phyloP scores from a whole-genome alignment of 2,329 filamentous ascomycete genomes.

The Penicillium sp. region DNA sequence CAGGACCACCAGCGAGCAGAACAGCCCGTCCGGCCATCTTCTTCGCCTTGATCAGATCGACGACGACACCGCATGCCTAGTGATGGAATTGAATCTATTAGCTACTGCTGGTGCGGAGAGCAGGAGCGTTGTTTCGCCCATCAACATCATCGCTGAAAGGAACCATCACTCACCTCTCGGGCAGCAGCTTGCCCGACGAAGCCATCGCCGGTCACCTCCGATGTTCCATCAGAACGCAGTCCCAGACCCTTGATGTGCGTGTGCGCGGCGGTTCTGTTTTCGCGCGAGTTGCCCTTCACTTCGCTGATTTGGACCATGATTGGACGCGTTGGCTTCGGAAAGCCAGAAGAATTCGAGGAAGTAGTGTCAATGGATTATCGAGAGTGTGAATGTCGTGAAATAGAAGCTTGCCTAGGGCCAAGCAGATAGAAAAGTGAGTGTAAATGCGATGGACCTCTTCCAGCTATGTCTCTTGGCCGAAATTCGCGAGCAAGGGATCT shows the following conservation, averaged over 20 bases:
- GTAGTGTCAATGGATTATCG: constrained; percentile 9
- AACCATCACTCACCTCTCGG: constrained; percentile 70
- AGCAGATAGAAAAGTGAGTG: constrained; percentile 19
- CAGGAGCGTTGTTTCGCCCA: background rate
- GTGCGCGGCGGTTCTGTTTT: constrained; percentile 94
- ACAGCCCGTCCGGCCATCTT: constrained; percentile 98
- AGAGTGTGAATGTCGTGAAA: background rate
- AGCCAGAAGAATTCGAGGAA: constrained; percentile 23
- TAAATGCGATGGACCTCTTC: constrained; percentile 19
- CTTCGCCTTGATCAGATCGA: constrained; percentile 92
- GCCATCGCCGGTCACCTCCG: constrained; percentile 76
- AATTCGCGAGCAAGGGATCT: constrained; percentile 40
- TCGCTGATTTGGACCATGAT: constrained; percentile 88
- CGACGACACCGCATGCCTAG: constrained; percentile 87
- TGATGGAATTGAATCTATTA: constrained; percentile 40
- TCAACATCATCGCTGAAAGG: constrained; percentile 1
- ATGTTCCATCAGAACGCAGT: constrained; percentile 79
- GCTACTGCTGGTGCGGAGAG: constrained; percentile 14
- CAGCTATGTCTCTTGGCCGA: constrained; percentile 35
- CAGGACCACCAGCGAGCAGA: constrained; percentile 88
- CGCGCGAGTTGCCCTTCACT: constrained; percentile 90
- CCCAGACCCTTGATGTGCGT: constrained; percentile 97
- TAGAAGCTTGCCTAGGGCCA: constrained; percentile 17
- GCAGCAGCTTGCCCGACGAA: constrained; percentile 89
- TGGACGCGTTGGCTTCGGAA: constrained; percentile 32